Evolutionary conservation across 192 early-diverging fungal genomes (phyloP).

Genomic region (Diversispora epigaea): DNA sequence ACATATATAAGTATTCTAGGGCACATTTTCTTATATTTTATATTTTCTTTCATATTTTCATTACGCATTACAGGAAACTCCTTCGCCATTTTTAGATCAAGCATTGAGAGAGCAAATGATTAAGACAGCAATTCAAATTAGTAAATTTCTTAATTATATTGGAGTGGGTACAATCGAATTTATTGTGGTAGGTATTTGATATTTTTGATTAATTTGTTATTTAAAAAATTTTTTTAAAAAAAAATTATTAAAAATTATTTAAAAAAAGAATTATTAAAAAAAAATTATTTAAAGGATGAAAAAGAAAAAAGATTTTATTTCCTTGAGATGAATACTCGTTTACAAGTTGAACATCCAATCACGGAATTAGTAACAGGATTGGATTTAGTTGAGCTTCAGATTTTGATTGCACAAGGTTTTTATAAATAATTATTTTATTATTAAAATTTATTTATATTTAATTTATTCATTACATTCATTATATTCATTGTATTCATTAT

Average conservation of each 20-base stretch:
- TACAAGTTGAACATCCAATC: constrained; percentile 81
- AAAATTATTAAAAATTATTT: background rate
- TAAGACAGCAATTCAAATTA: constrained; percentile 67
- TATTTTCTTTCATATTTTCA: background rate
- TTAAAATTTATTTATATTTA: background rate
- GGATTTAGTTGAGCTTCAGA: constrained; percentile 94
- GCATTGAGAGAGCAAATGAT: constrained; percentile 68
- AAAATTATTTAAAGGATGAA: constrained; percentile 47
- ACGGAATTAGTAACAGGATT: constrained; percentile 79
- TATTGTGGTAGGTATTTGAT: constrained; percentile 31
- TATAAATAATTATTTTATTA: background rate
- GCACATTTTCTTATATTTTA: background rate
- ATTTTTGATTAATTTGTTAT: background rate
- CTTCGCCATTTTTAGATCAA: constrained; percentile 63
- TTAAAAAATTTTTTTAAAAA: background rate
- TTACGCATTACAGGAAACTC: constrained; percentile 74
- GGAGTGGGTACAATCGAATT: constrained; percentile 79
- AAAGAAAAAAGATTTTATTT: constrained; percentile 72
- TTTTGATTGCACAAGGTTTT: constrained; percentile 64
- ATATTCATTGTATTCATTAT: background rate
- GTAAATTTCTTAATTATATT: constrained; percentile 69
- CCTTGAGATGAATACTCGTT: constrained; percentile 79
- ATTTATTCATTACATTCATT: background rate
- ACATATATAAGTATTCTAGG: background rate
- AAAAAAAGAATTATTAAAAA: background rate